Percentiles rank a stretch among this genome's conserved stretches.
Conservation (phyloP, 208 protist genomes). For the Tritrichomonas foetus region DNA sequence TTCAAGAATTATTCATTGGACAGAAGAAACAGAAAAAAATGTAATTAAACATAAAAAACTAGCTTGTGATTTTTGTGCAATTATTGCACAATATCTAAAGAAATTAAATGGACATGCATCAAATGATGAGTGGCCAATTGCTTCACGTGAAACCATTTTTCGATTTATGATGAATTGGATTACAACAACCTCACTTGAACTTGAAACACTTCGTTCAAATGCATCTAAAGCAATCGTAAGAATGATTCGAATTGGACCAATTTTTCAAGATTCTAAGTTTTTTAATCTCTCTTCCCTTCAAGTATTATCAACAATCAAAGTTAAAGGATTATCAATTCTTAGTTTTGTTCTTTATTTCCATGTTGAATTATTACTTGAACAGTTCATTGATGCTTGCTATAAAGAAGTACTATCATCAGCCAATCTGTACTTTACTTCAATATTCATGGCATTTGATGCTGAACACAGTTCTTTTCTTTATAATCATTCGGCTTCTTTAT, state of each 20-base stretch:
- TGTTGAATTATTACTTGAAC: too few species aligned
- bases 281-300: too few species aligned
- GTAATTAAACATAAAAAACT: not conserved
- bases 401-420: too few species aligned
- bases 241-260: not conserved
- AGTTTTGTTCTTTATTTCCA: too few species aligned
- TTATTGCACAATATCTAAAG: not conserved
- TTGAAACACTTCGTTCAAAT: not conserved
- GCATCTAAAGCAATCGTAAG: not conserved
- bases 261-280: not conserved
- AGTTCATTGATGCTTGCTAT: too few species aligned
- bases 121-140: not conserved
- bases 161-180: not conserved
- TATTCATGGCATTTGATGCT: too few species aligned
- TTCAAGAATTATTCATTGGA: not conserved
- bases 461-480: too few species aligned
- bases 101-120: not conserved
- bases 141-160: not conserved
- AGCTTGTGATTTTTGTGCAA: not conserved
- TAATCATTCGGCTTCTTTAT: too few species aligned
- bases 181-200: not conserved
- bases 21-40: not conserved
- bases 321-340: too few species aligned
- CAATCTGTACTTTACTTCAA: too few species aligned
- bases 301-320: too few species aligned